Evolutionary conservation across 306 rosid species (phyloP).

Genomic region (Spatholobus suberectus): DNA sequence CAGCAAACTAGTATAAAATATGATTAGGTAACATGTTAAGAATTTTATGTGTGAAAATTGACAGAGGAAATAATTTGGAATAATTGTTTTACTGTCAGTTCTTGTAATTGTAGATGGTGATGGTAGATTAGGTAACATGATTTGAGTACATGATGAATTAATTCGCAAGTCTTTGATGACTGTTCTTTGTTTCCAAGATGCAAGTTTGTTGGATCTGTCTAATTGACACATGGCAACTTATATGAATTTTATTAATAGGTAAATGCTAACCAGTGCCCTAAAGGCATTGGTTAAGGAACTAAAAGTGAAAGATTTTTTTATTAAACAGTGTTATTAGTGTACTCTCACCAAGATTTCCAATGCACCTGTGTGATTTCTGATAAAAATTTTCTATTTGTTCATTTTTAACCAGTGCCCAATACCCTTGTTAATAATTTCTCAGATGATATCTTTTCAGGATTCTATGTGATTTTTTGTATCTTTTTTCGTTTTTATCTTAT

Average conservation of each 20-base stretch:
- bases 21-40: slow-evolving; percentile 22
- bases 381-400: neutral
- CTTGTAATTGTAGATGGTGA: neutral
- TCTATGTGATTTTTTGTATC: neutral
- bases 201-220: slow-evolving; percentile 1
- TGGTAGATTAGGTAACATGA: neutral
- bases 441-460: slow-evolving; percentile 19
- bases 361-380: too few species aligned
- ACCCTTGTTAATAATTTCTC: slow-evolving; percentile 15
- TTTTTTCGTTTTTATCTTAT: slow-evolving; percentile 20
- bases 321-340: neutral
- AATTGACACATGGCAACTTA: neutral
- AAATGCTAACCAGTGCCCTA: neutral
- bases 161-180: neutral
- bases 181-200: neutral
- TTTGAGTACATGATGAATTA: neutral
- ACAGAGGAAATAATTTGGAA: slow-evolving; percentile 1
- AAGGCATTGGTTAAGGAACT: neutral
- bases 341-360: neutral
- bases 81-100: neutral
- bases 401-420: neutral
- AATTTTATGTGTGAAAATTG: slow-evolving; percentile 12
- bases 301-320: neutral
- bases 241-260: neutral
- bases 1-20: slow-evolving; percentile 3